A percentile compares a stretch with the other conserved stretches of the same genome.
Conservation (phyloP, 306 rosid genomes). For the Carpinus viminea region DNA sequence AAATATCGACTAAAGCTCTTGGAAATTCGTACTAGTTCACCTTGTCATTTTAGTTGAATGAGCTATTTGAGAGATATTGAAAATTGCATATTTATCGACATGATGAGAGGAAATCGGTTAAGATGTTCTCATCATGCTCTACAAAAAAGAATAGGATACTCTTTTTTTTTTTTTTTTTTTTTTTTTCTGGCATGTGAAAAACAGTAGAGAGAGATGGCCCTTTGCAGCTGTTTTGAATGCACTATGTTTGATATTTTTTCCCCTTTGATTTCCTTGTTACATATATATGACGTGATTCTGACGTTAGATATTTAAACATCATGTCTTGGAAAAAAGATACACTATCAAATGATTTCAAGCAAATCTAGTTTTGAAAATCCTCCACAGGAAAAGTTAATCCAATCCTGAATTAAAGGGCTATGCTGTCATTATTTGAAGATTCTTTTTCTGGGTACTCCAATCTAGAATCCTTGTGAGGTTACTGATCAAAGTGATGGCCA, state of each 20-base stretch:
- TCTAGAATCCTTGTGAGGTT: constrained; percentile 25
- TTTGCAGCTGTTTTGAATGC: background rate
- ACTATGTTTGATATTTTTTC: background rate
- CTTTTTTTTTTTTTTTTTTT: too few relatives aligned
- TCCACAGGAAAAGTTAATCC: background rate
- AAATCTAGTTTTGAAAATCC: background rate
- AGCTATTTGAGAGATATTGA: background rate
- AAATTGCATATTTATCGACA: background rate
- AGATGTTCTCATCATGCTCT: background rate
- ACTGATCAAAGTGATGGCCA: constrained; percentile 40
- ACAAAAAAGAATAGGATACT: background rate
- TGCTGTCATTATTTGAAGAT: constrained; percentile 22
- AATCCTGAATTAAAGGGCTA: background rate
- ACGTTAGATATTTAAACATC: background rate
- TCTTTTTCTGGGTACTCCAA: constrained; percentile 4
- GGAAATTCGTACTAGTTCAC: too few relatives aligned
- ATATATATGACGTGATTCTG: background rate
- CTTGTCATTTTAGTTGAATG: too few relatives aligned
- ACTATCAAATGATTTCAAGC: background rate
- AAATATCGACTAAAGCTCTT: too few relatives aligned
- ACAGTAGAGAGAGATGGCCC: background rate
- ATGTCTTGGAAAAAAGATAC: background rate
- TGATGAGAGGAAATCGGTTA: background rate
- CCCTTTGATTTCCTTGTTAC: background rate
- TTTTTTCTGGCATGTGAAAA: background rate